These are phyloP conservation scores for Petunia secreta DNA, from an alignment of 257 asterid genomes.

Conservation along the genomic window DNA sequence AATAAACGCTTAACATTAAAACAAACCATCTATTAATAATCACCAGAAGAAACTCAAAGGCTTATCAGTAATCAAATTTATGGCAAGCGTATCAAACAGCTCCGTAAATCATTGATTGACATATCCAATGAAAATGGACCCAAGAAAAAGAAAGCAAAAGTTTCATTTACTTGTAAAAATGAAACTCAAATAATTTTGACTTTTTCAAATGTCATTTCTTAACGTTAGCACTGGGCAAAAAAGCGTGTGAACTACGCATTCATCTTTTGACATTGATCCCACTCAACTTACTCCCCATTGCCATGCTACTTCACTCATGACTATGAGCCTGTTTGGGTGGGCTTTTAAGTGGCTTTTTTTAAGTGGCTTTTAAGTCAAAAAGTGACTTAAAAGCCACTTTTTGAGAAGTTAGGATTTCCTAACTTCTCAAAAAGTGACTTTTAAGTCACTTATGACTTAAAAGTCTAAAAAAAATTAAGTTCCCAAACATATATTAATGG, in stretches of 20 bases:
- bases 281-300: background rate
- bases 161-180: constrained; percentile 7
- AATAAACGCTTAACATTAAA: no score
- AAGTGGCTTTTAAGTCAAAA: no score
- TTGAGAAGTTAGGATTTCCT: no score
- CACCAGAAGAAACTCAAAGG: background rate
- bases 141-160: background rate
- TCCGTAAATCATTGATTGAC: background rate
- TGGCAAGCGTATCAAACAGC: background rate
- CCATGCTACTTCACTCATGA: background rate
- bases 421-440: no score
- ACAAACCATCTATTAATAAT: no score
- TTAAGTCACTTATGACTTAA: no score
- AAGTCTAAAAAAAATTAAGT: no score
- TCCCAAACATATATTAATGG: no score
- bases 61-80: background rate
- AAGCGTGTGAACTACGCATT: constrained; percentile 20
- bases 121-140: background rate
- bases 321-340: no score
- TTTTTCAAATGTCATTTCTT: background rate
- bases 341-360: no score
- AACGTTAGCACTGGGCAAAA: background rate
- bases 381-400: no score
- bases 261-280: constrained; percentile 13
- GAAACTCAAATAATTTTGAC: background rate